Evolutionary conservation across 2,329 filamentous ascomycete species (phyloP), one percentile per base, ranked within the genome.

Genomic region (Monosporascus cannonballus): DNA sequence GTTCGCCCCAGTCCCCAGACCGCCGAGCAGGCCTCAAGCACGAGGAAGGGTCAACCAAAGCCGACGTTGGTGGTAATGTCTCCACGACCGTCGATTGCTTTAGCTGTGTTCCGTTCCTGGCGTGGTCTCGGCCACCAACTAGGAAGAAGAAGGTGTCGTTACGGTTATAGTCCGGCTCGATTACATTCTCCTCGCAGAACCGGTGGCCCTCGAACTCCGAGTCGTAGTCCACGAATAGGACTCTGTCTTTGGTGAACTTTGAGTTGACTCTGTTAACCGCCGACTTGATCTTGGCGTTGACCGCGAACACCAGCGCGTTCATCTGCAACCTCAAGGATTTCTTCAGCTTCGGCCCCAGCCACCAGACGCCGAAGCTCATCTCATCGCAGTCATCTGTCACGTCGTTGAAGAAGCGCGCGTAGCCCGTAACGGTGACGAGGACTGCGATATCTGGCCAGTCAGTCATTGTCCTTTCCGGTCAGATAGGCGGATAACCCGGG

Each of bases 111-210:
- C 50, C 56, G 51, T 63, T 65, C 44, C 56, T 53, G 6, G 61
- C 64, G 49, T 75, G 75, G 50, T 77, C 75, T 3, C 58, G 54
- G 2, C 73, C 75, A 4, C 74, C 74, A 3, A 76, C 73, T 25
- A 75, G 68, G 56, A 77, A 78, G 56, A 78, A 77, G 73, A 73
- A 78, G 0, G 73, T 77, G 22, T 73, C 72, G 20, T 64, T 66
- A 30, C 72, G 67, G 4, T 59, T 57, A 51, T 76, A 76, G 48
- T 73, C 74, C 6, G 75, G 75, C 59, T 78, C 75, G 14, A 58
- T 62, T 4, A 73, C 67, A 45, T 59, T 61, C 17, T 59, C 64
- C 57, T 74, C 71, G 55, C 71, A 74, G 54, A 73, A 77, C 6
- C 75, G 71, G 57, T 77, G 74, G 4, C 74, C 73, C 1, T 73